Base-by-base conservation (phyloP, 1,284 basidiomycete species). In the Hymenochaete sp. region DNA sequence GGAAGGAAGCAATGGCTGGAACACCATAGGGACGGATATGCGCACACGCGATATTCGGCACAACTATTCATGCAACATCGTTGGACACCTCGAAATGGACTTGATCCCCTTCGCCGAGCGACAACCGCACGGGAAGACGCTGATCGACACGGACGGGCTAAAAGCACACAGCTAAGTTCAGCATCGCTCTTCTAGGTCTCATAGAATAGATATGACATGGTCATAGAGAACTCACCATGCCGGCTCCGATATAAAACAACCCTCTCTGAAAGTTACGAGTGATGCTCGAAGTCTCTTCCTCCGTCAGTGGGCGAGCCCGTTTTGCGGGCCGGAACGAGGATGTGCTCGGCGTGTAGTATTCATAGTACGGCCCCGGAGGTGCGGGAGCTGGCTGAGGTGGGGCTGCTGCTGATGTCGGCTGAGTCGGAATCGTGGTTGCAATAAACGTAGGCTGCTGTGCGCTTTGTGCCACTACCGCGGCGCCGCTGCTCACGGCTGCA, bases 231-330 rank as follows among this genome's bases (percentile, higher is more conserved):
- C 85, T 79, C 8, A 82, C 82, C 4, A 81, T 45, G 35, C 45
- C 44, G 21, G 26, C 75, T 43, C 83, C 82, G 42, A 86, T 79
- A 55, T 77, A 86, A 58, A 86, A 86, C 57, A 85, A 82, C 6
- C 82, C 82, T 42, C 82, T 73, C 49, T 67, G 79, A 56, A 82
- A 86, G 56, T 83, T 83, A 58, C 82, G 73, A 0, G 82, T 83
- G 64, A 86, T 85, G 21, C 82, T 81, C 10, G 81, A 80, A 5
- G 82, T 72, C 60, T 86, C 82, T 52, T 86, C 82, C 54, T 86
- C 82, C 2, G 82, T 86, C 41, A 86, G 72, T 31, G 73, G 75
- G 49, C 82, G 77, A 25, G 82, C 77, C 13, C 82, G 77, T 57
- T 86, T 86, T 54, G 65, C 74, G 2, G 83, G 79, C 13, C 82